Evolutionary conservation across 208 protist genomes (phyloP).

Genomic region (Entamoeba invadens): DNA sequence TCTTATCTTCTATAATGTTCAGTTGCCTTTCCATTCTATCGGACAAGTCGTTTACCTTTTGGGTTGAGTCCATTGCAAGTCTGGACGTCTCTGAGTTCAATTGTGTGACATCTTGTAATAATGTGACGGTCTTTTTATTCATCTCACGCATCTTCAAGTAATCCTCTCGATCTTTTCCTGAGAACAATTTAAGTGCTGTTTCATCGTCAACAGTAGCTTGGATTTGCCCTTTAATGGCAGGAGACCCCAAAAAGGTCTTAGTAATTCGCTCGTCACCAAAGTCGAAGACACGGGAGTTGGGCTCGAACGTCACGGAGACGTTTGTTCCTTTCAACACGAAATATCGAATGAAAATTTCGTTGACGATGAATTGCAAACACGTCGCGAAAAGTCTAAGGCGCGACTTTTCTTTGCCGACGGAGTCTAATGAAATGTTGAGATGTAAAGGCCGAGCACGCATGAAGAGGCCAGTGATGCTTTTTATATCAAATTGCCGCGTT

Average conservation of each 20-base stretch:
- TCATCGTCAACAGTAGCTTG: background rate
- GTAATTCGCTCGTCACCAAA: background rate
- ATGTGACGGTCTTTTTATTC: background rate
- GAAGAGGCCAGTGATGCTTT: background rate
- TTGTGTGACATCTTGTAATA: background rate
- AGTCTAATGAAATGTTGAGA: background rate
- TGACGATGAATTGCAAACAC: background rate
- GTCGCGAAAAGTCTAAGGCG: background rate
- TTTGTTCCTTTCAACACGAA: background rate
- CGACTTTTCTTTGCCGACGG: background rate
- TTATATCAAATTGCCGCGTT: background rate
- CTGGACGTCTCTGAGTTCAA: background rate
- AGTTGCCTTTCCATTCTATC: background rate
- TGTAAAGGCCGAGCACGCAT: background rate
- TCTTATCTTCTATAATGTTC: too few species aligned
- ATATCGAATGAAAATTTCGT: background rate
- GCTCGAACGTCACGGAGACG: background rate
- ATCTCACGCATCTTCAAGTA: background rate
- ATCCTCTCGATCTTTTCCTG: background rate
- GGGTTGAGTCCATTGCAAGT: background rate
- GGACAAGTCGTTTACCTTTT: background rate
- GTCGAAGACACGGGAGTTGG: background rate
- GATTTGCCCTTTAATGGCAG: background rate
- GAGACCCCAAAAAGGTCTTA: background rate
- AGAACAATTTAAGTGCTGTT: background rate